A percentile compares a stretch with the other conserved stretches of the same genome.
phyloP scores from a whole-genome alignment of 176 grass and related monocot genomes.

The Guadua angustifolia region DNA sequence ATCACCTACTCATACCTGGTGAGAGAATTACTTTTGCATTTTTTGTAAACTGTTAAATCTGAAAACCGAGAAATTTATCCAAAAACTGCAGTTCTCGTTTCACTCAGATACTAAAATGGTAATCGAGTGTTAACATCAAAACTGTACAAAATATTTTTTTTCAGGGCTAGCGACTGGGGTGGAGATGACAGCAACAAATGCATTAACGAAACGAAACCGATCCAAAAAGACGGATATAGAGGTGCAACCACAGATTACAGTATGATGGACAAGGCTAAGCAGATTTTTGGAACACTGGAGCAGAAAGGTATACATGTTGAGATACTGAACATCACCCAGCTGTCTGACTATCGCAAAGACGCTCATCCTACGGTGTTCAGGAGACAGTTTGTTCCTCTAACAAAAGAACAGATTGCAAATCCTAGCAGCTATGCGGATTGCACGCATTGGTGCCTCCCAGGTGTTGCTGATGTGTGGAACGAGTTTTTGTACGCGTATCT shows the following conservation, averaged over 20 bases:
- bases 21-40: not conserved
- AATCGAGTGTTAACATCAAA: not conserved
- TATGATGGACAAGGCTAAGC: conserved; percentile 57
- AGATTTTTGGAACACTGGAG: conserved; percentile 38
- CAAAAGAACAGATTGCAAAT: conserved; percentile 44
- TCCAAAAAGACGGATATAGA: conserved; percentile 41
- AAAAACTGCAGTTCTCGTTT: not conserved
- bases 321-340: conserved; percentile 72
- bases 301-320: conserved; percentile 55
- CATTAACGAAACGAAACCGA: conserved; percentile 58
- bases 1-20: conserved; percentile 87
- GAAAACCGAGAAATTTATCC: not conserved
- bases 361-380: conserved; percentile 66
- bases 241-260: conserved; percentile 57
- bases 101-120: not conserved
- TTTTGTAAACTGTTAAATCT: not conserved
- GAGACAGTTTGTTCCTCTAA: conserved; percentile 47
- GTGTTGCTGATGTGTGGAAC: conserved; percentile 81
- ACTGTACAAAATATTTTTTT: not conserved
- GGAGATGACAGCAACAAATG: conserved; percentile 57
- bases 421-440: conserved; percentile 71
- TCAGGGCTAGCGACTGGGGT: conserved; percentile 75
- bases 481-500: conserved; percentile 63
- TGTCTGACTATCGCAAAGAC: conserved; percentile 74
- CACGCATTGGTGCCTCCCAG: conserved; percentile 81